Conservation (phyloP, 208 protist species). For the Leishmania turanica region DNA sequence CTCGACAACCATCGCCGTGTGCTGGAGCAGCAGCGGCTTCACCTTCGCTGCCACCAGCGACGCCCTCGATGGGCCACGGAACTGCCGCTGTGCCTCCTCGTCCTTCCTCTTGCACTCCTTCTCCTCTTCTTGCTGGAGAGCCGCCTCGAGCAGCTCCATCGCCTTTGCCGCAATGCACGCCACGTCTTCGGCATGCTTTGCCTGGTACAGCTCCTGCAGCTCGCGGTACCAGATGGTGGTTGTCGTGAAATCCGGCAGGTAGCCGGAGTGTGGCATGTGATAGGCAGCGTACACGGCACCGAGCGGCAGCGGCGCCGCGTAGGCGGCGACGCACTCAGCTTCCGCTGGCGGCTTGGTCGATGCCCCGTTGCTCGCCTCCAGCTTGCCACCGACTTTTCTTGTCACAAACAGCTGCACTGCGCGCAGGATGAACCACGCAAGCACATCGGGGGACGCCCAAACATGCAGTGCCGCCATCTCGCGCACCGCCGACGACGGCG, state of each 20-base stretch:
- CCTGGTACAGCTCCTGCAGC: slow-evolving; percentile 82
- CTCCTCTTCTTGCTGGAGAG: background rate
- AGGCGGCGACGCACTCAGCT: background rate
- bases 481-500: background rate
- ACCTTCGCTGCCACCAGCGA: background rate
- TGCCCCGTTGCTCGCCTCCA: background rate
- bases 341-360: background rate
- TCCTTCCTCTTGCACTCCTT: background rate
- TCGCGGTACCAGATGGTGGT: slow-evolving; percentile 92
- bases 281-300: background rate
- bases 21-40: slow-evolving; percentile 12
- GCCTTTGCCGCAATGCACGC: slow-evolving; percentile 30
- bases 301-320: background rate
- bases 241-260: slow-evolving; percentile 96
- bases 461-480: background rate
- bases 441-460: slow-evolving; percentile 27
- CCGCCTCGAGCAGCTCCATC: slow-evolving; percentile 14
- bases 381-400: slow-evolving; percentile 11
- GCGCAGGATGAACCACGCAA: slow-evolving; percentile 36
- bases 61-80: background rate
- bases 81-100: background rate
- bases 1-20: slow-evolving; percentile 21
- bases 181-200: slow-evolving; percentile 63
- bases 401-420: slow-evolving; percentile 22
- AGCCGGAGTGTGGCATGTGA: slow-evolving; percentile 83